Evolutionary conservation across 768 basidiomycete genomes (phyloP).

Genomic region (Hygrocybe punicea): DNA sequence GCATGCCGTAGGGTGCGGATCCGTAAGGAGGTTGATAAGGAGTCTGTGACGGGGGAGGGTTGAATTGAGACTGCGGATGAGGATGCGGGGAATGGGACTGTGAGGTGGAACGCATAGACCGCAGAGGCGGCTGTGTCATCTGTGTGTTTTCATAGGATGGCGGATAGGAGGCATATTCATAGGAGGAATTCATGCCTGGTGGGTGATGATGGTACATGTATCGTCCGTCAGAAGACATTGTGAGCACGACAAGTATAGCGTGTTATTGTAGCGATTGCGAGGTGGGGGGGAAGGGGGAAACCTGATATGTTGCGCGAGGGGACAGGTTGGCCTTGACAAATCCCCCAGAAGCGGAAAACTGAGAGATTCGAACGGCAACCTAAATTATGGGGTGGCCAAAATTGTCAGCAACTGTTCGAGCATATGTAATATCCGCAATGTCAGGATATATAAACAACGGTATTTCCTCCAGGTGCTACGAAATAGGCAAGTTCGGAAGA

Average conservation of each 20-base stretch:
- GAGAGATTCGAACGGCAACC: too few species aligned
- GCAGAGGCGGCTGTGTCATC: slow-evolving; percentile 4
- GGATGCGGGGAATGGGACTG: slow-evolving; percentile 11
- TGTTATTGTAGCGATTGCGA: neutral
- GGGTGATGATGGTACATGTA: slow-evolving; percentile 14
- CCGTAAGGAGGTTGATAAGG: slow-evolving; percentile 4
- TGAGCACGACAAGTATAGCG: neutral
- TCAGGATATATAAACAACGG: too few species aligned
- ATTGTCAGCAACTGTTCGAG: too few species aligned
- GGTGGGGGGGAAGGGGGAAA: neutral
- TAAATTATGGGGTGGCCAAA: neutral
- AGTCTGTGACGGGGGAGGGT: neutral
- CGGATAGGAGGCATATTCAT: slow-evolving; percentile 14
- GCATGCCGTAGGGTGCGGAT: slow-evolving; percentile 7
- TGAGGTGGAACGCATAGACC: slow-evolving; percentile 10
- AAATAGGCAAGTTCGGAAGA: too few species aligned
- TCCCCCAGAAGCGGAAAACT: too few species aligned
- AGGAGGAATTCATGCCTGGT: slow-evolving; percentile 5
- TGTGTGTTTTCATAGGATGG: slow-evolving; percentile 10
- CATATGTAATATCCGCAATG: too few species aligned
- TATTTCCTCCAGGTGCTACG: too few species aligned
- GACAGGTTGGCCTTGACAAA: too few species aligned
- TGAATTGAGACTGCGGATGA: slow-evolving; percentile 10
- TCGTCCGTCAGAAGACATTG: slow-evolving; percentile 16
- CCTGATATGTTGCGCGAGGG: too few species aligned